A percentile compares a stretch with the other conserved stretches of the same genome.
phyloP scores from a whole-genome alignment of 1,139 yeast species.

The Sugiyamaella pinicola region DNA sequence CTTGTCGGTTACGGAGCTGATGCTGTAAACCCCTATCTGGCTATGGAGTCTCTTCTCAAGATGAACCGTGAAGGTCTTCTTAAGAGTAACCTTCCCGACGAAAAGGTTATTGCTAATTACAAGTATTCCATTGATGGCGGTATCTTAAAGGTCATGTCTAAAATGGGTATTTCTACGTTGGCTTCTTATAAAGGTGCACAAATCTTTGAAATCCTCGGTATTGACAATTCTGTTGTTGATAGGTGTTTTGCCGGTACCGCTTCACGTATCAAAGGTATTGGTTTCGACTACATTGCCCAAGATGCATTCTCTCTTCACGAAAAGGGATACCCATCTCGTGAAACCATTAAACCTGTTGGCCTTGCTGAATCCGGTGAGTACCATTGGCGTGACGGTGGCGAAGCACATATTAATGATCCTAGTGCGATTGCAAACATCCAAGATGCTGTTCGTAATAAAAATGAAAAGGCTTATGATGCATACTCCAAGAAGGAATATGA shows the following conservation, averaged over 20 bases:
- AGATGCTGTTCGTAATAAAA: slow-evolving; percentile 96
- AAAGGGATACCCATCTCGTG: slow-evolving; percentile 83
- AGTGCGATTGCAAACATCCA: slow-evolving; percentile 92
- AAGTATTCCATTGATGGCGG: slow-evolving; percentile 85
- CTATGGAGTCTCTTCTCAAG: slow-evolving; percentile 83
- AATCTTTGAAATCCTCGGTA: slow-evolving; percentile 94
- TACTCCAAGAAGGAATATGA: slow-evolving; percentile 89
- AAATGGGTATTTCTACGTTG: slow-evolving; percentile 98
- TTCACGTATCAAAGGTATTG: slow-evolving; percentile 92
- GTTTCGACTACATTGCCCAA: slow-evolving; percentile 93
- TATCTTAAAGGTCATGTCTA: slow-evolving; percentile 94
- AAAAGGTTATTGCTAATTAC: slow-evolving; percentile 70
- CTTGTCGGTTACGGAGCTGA: slow-evolving; percentile 97
- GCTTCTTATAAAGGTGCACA: slow-evolving; percentile 99
- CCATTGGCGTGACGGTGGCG: slow-evolving; percentile 99
- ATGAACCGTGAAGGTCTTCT: slow-evolving; percentile 82
- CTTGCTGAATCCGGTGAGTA: slow-evolving; percentile 96
- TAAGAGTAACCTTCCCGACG: slow-evolving; percentile 57
- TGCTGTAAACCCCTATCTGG: slow-evolving; percentile 91
- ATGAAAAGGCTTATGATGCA: slow-evolving; percentile 87
- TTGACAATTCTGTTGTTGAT: slow-evolving; percentile 93
- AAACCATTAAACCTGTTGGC: slow-evolving; percentile 67
- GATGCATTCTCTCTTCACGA: slow-evolving; percentile 95
- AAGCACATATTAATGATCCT: slow-evolving; percentile 91
- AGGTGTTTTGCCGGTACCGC: slow-evolving; percentile 97